These are phyloP conservation scores for Boletus pseudopeckii DNA, from an alignment of 768 basidiomycete species.

Conservation along the genomic window DNA sequence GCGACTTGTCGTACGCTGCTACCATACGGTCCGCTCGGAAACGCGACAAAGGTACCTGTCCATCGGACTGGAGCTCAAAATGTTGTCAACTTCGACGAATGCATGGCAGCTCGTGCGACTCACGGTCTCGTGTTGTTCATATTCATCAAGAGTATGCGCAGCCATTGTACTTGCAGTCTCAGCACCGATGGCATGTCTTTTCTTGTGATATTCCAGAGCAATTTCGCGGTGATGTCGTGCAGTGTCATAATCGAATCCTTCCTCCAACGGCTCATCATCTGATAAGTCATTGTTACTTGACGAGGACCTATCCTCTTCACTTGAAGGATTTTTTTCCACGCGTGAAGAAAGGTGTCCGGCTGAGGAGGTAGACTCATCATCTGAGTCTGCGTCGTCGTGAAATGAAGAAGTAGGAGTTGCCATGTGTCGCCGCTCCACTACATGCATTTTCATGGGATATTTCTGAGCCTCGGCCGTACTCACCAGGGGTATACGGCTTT, in stretches of 20 bases:
- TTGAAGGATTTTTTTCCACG: conserved; percentile 25
- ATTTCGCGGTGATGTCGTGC: conserved; percentile 73
- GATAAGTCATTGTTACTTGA: conserved; percentile 26
- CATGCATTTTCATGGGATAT: conserved; percentile 61
- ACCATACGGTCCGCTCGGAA: conserved; percentile 61
- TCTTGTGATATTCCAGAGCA: conserved; percentile 65
- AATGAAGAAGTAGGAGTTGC: conserved; percentile 15
- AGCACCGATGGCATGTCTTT: conserved; percentile 53
- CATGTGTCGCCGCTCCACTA: conserved; percentile 60
- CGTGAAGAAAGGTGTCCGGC: conserved; percentile 33
- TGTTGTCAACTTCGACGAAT: conserved; percentile 1
- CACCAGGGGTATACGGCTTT: conserved; percentile 35
- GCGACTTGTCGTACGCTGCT: conserved; percentile 44
- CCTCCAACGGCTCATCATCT: conserved; percentile 42
- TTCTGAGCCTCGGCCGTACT: conserved; percentile 30
- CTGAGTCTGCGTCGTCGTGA: conserved; percentile 47
- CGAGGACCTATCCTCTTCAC: conserved; percentile 17
- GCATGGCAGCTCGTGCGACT: conserved; percentile 13
- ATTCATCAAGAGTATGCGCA: conserved; percentile 41
- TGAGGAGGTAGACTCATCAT: conserved; percentile 59
- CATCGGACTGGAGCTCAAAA: conserved; percentile 30
- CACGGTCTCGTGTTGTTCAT: conserved; percentile 46
- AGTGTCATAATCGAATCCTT: conserved; percentile 56
- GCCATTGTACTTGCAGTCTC: conserved; percentile 51
- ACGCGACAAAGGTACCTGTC: conserved; percentile 55